Base-by-base conservation (phyloP, 2,329 filamentous ascomycete genomes). In the Beauveria australis region DNA sequence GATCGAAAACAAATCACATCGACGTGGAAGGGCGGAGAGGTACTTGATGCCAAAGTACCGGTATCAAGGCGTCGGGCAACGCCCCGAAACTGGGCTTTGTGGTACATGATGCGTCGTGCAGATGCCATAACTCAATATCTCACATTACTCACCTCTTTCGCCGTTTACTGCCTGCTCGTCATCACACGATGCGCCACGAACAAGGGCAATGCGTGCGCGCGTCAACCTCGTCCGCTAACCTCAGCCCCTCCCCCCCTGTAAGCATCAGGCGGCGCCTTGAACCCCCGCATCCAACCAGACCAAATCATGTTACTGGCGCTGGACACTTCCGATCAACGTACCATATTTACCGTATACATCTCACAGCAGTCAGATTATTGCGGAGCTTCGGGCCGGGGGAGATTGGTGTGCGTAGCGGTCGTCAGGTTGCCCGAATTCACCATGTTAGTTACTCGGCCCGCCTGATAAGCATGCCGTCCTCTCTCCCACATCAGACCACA, bases 41-140 rank as follows among this genome's bases (percentile, higher is more conserved):
- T 57, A 57, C 54, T 43, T 57, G 30, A 16, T 46, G 14, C 22
- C 44, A 40, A 57, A 28, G 54, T 57, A 57, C 54, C 46, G 5
- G 19, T 1, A 12, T 5, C 44, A 41, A 26, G 44, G 1, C 19
- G 44, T 24, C 24, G 3, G 16, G 53, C 16, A 22, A 19, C 24
- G 40, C 44, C 26, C 33, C 30, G 14, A 12, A 24, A 26, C 14
- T 37, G n/a, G 28, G 24, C 5, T 19, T n/a, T 40, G 44, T 40
- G 54, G 19, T 26, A 19, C 53, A 26, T 40, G 30, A 48, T 33
- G 7, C 28, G 41, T 47, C 53, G 37, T 28, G 41, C 28, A n/a
- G 26, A 26, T 37, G 19, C 44, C 18, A 56, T 40, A 24, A 37
- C 33, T 24, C n/a, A 4, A 37, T 37, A 24, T 37, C 24, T 46